phyloP scores from a whole-genome alignment of 345 rosid genomes.

The Acer saccharum region DNA sequence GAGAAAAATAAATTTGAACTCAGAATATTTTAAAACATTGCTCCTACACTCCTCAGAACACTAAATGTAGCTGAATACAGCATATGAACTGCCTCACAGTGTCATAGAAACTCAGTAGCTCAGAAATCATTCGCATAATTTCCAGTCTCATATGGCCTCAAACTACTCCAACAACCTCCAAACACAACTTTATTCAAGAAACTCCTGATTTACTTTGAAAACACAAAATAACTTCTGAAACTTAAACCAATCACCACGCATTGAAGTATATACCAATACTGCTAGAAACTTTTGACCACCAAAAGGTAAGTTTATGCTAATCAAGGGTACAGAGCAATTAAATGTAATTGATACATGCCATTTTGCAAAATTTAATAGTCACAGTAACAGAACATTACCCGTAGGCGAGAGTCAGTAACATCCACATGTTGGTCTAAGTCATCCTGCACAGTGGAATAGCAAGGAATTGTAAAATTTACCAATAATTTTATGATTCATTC shows the following conservation, averaged over 20 bases:
- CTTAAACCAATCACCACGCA: neutral
- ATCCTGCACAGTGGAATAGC: constrained; percentile 55
- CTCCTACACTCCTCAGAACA: no score
- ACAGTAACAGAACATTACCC: constrained; percentile 49
- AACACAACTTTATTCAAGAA: neutral
- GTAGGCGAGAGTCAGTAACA: constrained; percentile 81
- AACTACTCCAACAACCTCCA: neutral
- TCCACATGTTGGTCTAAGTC: constrained; percentile 90
- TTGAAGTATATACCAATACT: neutral
- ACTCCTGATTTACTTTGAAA: neutral
- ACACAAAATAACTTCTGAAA: neutral
- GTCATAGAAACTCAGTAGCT: neutral
- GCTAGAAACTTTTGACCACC: neutral
- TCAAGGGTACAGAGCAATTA: neutral
- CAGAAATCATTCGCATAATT: neutral
- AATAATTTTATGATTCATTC: neutral
- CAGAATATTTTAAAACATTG: no score
- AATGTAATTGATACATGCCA: neutral
- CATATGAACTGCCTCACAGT: neutral
- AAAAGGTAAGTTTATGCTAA: neutral
- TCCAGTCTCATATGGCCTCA: neutral
- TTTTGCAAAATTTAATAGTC: neutral
- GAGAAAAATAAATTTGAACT: no score
- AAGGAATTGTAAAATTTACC: constrained; percentile 7
- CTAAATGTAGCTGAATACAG: neutral